Evolutionary conservation across 306 rosid species (phyloP).

Genomic region (Castanea mollissima): DNA sequence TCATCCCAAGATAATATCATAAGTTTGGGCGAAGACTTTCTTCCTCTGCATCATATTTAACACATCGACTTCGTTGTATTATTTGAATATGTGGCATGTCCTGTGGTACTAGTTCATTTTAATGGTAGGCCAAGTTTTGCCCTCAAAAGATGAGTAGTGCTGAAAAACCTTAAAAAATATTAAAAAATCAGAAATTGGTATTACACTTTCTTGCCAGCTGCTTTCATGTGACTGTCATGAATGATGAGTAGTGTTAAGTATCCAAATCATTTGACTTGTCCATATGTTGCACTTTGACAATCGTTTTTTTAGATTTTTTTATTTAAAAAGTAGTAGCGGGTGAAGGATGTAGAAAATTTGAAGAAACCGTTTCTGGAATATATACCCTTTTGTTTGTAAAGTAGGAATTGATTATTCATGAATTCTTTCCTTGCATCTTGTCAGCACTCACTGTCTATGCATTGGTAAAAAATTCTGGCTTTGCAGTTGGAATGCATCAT

Average conservation of each 20-base stretch:
- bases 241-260: neutral
- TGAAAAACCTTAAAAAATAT: neutral
- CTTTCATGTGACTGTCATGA: neutral
- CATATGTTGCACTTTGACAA: neutral
- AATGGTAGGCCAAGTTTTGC: neutral
- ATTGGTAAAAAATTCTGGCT: slow-evolving; percentile 50
- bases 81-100: neutral
- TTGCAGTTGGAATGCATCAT: slow-evolving; percentile 92
- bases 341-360: neutral
- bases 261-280: neutral
- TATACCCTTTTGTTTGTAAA: slow-evolving; percentile 12
- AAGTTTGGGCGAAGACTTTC: neutral
- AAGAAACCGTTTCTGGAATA: slow-evolving; percentile 2
- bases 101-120: neutral
- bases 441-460: slow-evolving; percentile 66
- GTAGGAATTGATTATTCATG: slow-evolving; percentile 33
- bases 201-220: neutral
- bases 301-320: neutral
- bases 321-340: neutral
- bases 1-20: neutral
- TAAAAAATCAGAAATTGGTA: neutral
- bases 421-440: slow-evolving; percentile 31
- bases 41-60: neutral
- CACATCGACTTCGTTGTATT: neutral
- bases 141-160: neutral